Base-by-base conservation (phyloP, 192 early-diverging fungal species). In the Linnemannia hyalina region DNA sequence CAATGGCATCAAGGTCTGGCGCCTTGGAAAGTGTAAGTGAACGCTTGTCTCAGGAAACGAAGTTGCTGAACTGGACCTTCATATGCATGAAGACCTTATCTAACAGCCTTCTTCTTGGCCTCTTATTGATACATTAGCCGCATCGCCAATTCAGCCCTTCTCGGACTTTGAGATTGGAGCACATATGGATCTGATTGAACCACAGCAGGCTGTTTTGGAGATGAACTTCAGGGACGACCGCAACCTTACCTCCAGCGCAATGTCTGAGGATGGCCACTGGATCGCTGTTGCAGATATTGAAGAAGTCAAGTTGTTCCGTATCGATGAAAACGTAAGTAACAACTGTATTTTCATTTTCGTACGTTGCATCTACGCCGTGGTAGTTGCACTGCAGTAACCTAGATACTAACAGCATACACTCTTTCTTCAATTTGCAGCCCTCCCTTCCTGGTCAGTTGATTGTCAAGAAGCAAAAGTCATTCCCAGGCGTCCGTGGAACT, bases 221-320 rank as follows among this genome's bases (percentile, higher is more conserved):
- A 91, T 99, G 88, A 94, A 96, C 77, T 90, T 97, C 22, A 95
- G 94, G 80, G 91, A 89, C 26, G 90, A 91, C 35, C 92, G 92
- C 32, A 94, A 96, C 78, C 88, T 98, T 47, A 91, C 93, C 5
- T 88, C 94, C 44, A 91, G 93, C 78, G 91, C 94, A 4, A 91
- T 99, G 11, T 98, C 97, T 32, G 89, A 94, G 70, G 92, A 97
- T 83, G 97, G 97, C 22, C 73, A 89, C 16, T 95, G 96, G 94
- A 92, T 99, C 72, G 96, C 95, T 4, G 94, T 95, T 9, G 93
- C 97, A 26, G 95, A 97, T 80, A 91, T 95, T 29, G 93, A 95
- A 55, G 90, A 92, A 23, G 89, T 94, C 54, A 91, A 91, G 80
- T 80, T 96, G 5, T 96, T 93, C 89, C 90, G 90, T 75, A 82